Evolutionary conservation across 768 basidiomycete genomes (phyloP).

Genomic region (Tremella mesenterica): DNA sequence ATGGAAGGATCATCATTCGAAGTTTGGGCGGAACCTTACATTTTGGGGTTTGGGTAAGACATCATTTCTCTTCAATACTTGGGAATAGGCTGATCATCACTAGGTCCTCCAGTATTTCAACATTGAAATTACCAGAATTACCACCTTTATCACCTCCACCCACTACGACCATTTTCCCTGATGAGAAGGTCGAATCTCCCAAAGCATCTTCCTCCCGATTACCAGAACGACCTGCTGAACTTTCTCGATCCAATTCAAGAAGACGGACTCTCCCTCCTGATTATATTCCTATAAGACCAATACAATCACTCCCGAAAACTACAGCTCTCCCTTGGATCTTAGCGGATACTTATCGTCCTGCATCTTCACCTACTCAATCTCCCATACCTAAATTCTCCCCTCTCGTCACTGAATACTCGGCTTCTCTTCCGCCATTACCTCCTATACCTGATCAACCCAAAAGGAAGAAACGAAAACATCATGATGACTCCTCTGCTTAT

Average conservation of each 20-base stretch:
- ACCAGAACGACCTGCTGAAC: no score
- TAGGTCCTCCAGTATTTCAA: conserved; percentile 11
- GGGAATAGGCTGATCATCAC: conserved; percentile 1
- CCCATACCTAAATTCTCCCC: conserved; percentile 25
- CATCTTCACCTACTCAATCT: not conserved
- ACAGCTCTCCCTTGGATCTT: conserved; percentile 34
- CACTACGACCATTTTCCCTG: conserved; percentile 27
- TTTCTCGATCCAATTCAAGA: no score
- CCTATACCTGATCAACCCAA: conserved; percentile 18
- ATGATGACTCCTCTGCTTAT: conserved; percentile 16
- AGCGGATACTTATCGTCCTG: conserved; percentile 23
- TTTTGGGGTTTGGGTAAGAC: conserved; percentile 33
- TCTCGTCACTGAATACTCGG: conserved; percentile 28
- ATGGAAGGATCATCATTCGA: conserved; percentile 11
- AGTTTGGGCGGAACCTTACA: conserved; percentile 25
- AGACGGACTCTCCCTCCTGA: no score
- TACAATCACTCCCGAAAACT: no score
- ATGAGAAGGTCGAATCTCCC: no score
- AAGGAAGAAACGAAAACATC: conserved; percentile 10
- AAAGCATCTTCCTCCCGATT: no score
- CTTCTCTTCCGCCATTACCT: conserved; percentile 27
- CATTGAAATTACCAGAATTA: conserved; percentile 17
- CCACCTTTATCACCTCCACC: conserved; percentile 30
- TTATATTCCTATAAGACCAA: no score
- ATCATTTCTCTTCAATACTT: not conserved